Evolutionary conservation across 768 basidiomycete genomes (phyloP), one percentile per base, ranked within the genome.

Genomic region (Trametes maxima): DNA sequence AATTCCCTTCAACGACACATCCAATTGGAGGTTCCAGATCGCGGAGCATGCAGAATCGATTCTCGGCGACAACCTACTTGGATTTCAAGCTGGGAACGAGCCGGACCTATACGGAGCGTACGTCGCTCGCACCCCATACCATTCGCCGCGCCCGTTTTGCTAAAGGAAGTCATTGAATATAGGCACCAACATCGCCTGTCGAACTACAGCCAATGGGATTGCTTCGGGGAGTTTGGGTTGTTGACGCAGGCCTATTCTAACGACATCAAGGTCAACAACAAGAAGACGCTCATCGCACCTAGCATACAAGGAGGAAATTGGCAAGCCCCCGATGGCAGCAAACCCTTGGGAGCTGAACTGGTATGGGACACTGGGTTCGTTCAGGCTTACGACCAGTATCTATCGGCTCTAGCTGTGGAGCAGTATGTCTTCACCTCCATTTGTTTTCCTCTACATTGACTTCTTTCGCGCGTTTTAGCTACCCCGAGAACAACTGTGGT

Each of bases 11-110:
- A 67, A 69, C 65, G 67, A 70, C 52, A 63, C 64, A 12, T 44
- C 59, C 5, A 68, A 73, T 43, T 63, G 68, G 43, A 69, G 73
- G 6, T 63, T 77, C 6, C 65, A 65, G 10, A 76, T 78, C 5
- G 80, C 77, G 6, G 72, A 76, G 40, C 69, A 73, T 17, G 77
- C 75, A 2, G 76, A 82, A 57, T 50, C 68, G 33, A 74, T 80
- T 40, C 68, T 84, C 5, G 79, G 80, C 5, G 68, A 71, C 22
- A 70, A 74, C 53, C 70, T 84, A 13, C 63, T 78, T 7, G 82
- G 80, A 2, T 67, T 81, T 49, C 80, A 80, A 59, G 68, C 80
- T 12, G 81, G 79, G 3, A 91, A 92, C 71, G 89, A 91, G 63
- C 78, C 78, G 16, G 79, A 81, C 70, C 70, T 79, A 57, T 80